A percentile compares a stretch with the other conserved stretches of the same genome.
These are phyloP conservation scores for Scedosporium boydii DNA, from an alignment of 2,329 filamentous ascomycete species.

Conservation along the genomic window DNA sequence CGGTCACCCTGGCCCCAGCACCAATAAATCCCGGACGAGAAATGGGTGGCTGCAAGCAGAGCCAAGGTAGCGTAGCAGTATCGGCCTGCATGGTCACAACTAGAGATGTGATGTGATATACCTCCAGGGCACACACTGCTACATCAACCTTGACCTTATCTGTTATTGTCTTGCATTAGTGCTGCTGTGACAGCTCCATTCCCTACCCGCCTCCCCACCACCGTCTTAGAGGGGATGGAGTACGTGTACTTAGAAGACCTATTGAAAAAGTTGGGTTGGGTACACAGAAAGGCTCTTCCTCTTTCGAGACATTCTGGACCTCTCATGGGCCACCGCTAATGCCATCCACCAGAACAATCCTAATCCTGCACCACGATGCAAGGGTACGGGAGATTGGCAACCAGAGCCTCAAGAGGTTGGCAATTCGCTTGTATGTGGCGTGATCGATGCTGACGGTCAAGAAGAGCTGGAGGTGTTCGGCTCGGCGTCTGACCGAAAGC, in stretches of 20 bases:
- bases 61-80: background rate
- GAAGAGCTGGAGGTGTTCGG: background rate
- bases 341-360: background rate
- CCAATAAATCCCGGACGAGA: background rate
- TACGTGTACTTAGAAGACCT: too few species aligned
- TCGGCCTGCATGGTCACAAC: background rate
- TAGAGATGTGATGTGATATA: background rate
- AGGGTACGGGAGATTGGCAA: background rate
- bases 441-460: background rate
- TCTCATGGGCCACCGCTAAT: background rate
- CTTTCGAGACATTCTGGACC: background rate
- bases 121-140: background rate
- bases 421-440: background rate
- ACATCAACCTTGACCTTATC: background rate
- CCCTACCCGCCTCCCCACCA: background rate
- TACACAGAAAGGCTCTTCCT: background rate
- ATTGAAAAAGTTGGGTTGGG: too few species aligned
- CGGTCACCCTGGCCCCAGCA: background rate
- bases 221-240: too few species aligned
- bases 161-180: conserved; percentile 1
- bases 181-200: background rate
- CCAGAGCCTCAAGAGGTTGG: background rate
- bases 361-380: background rate
- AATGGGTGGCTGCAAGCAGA: background rate
- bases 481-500: background rate